These are phyloP conservation scores for Crataegus laevigata DNA, from an alignment of 306 rosid genomes.

Conservation along the genomic window DNA sequence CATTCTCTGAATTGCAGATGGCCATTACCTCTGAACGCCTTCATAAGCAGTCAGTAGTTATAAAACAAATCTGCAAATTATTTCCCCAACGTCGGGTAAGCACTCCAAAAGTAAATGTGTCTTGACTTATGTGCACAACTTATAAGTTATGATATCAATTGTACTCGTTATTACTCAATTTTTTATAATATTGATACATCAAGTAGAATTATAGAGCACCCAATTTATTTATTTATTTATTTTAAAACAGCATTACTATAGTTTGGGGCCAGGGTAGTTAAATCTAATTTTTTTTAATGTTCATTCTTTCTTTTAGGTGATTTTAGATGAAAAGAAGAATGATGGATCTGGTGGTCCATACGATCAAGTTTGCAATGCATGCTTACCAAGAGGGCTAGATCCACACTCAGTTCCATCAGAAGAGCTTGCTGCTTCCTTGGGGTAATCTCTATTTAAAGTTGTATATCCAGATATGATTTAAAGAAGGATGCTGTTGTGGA, in stretches of 20 bases:
- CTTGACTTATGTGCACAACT: slow-evolving; percentile 6
- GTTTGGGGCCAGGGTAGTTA: neutral
- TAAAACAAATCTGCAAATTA: slow-evolving; percentile 88
- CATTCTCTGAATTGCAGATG: slow-evolving; percentile 45
- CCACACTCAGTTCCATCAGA: slow-evolving; percentile 86
- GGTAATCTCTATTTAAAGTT: slow-evolving; percentile 38
- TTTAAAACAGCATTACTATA: neutral
- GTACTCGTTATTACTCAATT: neutral
- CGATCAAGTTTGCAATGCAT: slow-evolving; percentile 87
- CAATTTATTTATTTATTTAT: neutral
- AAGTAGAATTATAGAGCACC: neutral
- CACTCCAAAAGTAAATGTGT: neutral
- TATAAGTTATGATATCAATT: neutral
- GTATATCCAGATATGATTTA: slow-evolving; percentile 5
- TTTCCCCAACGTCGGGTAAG: slow-evolving; percentile 92
- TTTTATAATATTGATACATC: neutral
- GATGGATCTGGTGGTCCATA: slow-evolving; percentile 57
- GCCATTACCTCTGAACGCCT: slow-evolving; percentile 92
- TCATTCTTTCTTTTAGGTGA: slow-evolving; percentile 42
- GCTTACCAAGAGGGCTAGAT: slow-evolving; percentile 86
- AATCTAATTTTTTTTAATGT: neutral
- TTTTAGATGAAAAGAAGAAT: slow-evolving; percentile 49
- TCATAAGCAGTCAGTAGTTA: slow-evolving; percentile 80
- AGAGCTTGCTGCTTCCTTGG: slow-evolving; percentile 93
- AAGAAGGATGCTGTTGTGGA: neutral